A percentile compares a stretch with the other conserved stretches of the same genome.
phyloP scores from a whole-genome alignment of 139 green algal genomes.

The Closterium sp. region DNA sequence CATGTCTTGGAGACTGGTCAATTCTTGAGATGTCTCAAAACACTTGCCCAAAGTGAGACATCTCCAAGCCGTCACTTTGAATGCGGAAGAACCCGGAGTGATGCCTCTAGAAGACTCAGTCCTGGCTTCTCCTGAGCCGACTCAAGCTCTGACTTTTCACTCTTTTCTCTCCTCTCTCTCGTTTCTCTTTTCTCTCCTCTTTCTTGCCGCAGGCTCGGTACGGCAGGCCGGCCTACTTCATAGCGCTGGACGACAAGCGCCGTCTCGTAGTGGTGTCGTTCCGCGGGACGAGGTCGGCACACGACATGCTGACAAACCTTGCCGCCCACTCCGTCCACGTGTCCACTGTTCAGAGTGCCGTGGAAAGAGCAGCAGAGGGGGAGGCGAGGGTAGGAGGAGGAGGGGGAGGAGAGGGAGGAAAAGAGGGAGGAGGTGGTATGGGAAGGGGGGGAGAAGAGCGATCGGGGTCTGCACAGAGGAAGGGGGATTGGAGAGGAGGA shows the following conservation, averaged over 20 bases:
- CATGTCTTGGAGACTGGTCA: no score
- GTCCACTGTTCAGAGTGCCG: background rate
- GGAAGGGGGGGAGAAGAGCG: no score
- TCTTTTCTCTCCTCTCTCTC: background rate
- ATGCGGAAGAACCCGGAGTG: no score
- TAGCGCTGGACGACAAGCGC: slow-evolving; percentile 26
- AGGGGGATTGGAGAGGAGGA: no score
- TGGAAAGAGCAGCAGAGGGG: background rate
- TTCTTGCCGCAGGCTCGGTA: background rate
- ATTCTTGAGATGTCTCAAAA: no score
- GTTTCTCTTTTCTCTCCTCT: background rate
- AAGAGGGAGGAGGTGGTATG: background rate
- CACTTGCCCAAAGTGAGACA: no score
- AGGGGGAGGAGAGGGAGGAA: background rate
- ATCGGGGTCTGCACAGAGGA: no score
- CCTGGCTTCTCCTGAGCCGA: no score
- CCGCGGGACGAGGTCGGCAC: background rate
- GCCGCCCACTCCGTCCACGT: background rate
- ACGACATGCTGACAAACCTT: slow-evolving; percentile 26
- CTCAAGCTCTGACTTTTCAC: no score
- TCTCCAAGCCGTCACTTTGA: no score
- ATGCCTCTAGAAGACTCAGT: no score
- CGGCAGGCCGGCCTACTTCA: slow-evolving; percentile 18
- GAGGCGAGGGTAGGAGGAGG: background rate
- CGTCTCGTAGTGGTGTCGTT: slow-evolving; percentile 12